Evolutionary conservation across 2,329 filamentous ascomycete species (phyloP).

Genomic region (Neofusicoccum sp.): DNA sequence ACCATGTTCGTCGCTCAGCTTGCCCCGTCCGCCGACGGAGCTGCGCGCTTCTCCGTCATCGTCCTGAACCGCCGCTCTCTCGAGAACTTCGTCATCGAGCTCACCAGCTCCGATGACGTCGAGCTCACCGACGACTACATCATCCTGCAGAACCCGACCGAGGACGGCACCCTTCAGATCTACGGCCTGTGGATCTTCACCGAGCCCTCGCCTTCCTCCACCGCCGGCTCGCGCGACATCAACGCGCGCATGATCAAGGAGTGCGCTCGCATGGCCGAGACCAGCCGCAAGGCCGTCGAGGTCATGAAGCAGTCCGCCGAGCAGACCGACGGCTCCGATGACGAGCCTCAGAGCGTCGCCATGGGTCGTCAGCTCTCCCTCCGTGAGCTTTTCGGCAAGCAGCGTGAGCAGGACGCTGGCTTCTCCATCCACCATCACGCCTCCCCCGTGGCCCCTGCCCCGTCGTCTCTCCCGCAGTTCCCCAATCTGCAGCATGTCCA

Average conservation of each 20-base stretch:
- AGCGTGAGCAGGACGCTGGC: slow-evolving; percentile 51
- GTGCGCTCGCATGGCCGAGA: slow-evolving; percentile 53
- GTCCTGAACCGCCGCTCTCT: slow-evolving; percentile 49
- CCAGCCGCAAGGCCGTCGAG: slow-evolving; percentile 46
- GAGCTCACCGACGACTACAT: slow-evolving; percentile 57
- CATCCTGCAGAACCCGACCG: slow-evolving; percentile 53
- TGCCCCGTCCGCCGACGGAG: slow-evolving; percentile 33
- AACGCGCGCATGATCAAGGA: slow-evolving; percentile 56
- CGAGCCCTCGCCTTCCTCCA: slow-evolving; percentile 57
- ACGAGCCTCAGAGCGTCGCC: slow-evolving; percentile 40
- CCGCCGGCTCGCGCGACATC: slow-evolving; percentile 50
- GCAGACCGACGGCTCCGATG: slow-evolving; percentile 23
- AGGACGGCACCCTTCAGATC: slow-evolving; percentile 37
- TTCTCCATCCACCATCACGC: slow-evolving; percentile 50
- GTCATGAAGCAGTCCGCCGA: slow-evolving; percentile 15
- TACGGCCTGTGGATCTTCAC: slow-evolving; percentile 65
- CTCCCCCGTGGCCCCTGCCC: background rate
- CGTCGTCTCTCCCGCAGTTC: background rate
- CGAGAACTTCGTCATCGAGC: slow-evolving; percentile 47
- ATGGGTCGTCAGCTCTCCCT: slow-evolving; percentile 56
- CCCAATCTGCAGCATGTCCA: background rate
- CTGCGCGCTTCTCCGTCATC: slow-evolving; percentile 43
- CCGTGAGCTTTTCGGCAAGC: slow-evolving; percentile 55
- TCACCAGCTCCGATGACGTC: slow-evolving; percentile 43
- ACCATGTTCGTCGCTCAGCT: slow-evolving; percentile 82